Conservation (phyloP, 2,329 filamentous ascomycete genomes). For the Pyrenophora graminea region DNA sequence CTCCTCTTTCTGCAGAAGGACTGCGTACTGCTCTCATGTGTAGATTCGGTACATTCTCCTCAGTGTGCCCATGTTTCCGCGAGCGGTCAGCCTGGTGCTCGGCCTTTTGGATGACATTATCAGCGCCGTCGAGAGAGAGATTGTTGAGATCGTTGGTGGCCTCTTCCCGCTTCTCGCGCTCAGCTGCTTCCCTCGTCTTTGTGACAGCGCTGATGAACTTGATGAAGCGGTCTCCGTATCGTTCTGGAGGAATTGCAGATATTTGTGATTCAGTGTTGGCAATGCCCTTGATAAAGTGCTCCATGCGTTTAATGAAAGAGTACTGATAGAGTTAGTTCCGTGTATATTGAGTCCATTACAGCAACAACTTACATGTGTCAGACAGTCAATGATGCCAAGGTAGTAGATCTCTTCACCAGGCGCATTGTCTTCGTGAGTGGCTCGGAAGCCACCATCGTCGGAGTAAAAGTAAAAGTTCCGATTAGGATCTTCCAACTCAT, state of each 20-base stretch:
- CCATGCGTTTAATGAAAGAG: constrained; percentile 88
- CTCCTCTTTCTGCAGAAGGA: constrained; percentile 60
- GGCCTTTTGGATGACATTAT: constrained; percentile 61
- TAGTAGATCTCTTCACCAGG: constrained; percentile 95
- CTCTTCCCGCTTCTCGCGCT: constrained; percentile 55
- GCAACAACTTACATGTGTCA: constrained; percentile 77
- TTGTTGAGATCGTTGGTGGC: constrained; percentile 40
- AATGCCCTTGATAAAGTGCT: constrained; percentile 96
- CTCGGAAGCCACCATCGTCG: constrained; percentile 90
- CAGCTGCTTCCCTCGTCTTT: constrained; percentile 83
- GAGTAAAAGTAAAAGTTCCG: constrained; percentile 85
- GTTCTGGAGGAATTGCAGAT: constrained; percentile 84
- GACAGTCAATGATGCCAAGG: constrained; percentile 94
- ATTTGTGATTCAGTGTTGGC: constrained; percentile 83
- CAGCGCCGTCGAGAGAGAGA: constrained; percentile 48
- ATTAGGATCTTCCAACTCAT: constrained; percentile 70
- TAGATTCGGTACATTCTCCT: constrained; percentile 65
- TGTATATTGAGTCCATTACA: background rate
- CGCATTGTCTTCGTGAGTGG: constrained; percentile 86
- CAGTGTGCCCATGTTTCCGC: constrained; percentile 51
- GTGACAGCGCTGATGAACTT: constrained; percentile 90
- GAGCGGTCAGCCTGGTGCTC: constrained; percentile 67
- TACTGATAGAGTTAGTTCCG: constrained; percentile 63
- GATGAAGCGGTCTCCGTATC: constrained; percentile 92
- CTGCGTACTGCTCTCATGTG: constrained; percentile 63